Evolutionary conservation across 139 green algal genomes (phyloP), one percentile per base, ranked within the genome.

Genomic region (Picochlorum sp.): DNA sequence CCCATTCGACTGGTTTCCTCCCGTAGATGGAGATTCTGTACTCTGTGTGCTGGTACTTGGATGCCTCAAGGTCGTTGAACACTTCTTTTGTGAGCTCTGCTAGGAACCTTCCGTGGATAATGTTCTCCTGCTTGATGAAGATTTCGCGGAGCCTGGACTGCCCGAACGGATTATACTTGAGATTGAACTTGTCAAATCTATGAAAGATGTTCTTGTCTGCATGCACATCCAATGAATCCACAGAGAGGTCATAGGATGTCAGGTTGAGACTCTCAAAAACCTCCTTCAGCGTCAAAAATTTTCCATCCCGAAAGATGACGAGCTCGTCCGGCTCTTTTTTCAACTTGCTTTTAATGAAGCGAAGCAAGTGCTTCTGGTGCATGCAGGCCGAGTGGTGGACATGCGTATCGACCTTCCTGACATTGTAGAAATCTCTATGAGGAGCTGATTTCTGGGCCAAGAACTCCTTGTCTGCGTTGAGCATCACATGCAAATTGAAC

Each of bases 331-430:
- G 87, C 86, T 99, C 94, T 83, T 97, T 97, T 63, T 85, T 81
- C 72, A 97, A 78, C 83, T 98, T 99, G 76, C 63, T 81, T 81
- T 99, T 99, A 78, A 99, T 99, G 84, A 99, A 99, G 50, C 94
- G 88, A 83, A 99, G 87, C 74, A 99, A 71, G 79, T 99, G 94
- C 83, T 99, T 99, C 86, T 99, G 94, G 80, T 99, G 95, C 94
- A 99, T 99, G 85, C 94, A 98, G 7, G 94, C 88, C 57, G 24
- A 57, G 83, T 98, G 92, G 77, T 98, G 92, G 58, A 98, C 88
- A 76, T 98, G 92, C 24, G 58, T 63, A 50, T 63, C 60, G 20
- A 86, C 89, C 86, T 99, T 99, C 66, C 94, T 82, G 31, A 99
- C 90, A 78, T 99, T 99, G 86, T 99, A 99, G 67, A 99, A 98